Percentiles rank a stretch among this genome's conserved stretches.
Evolutionary conservation across 2,329 filamentous ascomycete species (phyloP).

Genomic region (Trichoderma atroviride): DNA sequence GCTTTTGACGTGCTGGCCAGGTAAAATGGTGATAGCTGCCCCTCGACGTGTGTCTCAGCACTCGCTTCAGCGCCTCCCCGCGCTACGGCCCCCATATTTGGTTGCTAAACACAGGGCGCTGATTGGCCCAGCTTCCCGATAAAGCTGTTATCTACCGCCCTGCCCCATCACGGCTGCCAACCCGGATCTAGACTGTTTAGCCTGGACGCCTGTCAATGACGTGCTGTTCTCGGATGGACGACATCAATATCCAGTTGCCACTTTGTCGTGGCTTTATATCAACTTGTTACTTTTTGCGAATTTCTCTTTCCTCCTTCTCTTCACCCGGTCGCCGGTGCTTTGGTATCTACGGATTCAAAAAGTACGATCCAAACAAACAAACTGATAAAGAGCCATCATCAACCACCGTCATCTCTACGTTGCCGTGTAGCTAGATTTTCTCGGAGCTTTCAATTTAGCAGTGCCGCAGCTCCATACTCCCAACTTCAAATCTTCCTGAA

Average conservation of each 20-base stretch:
- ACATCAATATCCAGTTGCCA: slow-evolving; percentile 12
- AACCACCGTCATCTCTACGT: background rate
- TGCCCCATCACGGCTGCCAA: slow-evolving; percentile 13
- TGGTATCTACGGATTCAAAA: background rate
- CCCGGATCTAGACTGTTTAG: background rate
- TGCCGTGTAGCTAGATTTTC: background rate
- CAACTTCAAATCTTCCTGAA: background rate
- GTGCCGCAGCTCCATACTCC: background rate
- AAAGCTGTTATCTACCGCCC: slow-evolving; percentile 3
- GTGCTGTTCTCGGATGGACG: slow-evolving; percentile 16
- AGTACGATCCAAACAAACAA: background rate
- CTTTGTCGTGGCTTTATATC: background rate
- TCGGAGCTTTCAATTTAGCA: background rate
- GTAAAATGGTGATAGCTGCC: slow-evolving; percentile 30
- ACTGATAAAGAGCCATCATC: background rate
- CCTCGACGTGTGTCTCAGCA: background rate
- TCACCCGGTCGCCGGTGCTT: background rate
- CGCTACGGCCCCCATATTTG: slow-evolving; percentile 24
- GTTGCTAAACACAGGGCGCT: slow-evolving; percentile 33
- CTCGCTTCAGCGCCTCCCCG: slow-evolving; percentile 18
- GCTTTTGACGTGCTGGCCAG: slow-evolving; percentile 29
- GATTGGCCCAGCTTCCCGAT: slow-evolving; percentile 31
- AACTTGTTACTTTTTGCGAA: background rate
- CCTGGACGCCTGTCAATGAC: slow-evolving; percentile 16
- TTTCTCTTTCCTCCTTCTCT: background rate